Conservation (phyloP, 2,329 filamentous ascomycete genomes). For the Apiospora koreana region DNA sequence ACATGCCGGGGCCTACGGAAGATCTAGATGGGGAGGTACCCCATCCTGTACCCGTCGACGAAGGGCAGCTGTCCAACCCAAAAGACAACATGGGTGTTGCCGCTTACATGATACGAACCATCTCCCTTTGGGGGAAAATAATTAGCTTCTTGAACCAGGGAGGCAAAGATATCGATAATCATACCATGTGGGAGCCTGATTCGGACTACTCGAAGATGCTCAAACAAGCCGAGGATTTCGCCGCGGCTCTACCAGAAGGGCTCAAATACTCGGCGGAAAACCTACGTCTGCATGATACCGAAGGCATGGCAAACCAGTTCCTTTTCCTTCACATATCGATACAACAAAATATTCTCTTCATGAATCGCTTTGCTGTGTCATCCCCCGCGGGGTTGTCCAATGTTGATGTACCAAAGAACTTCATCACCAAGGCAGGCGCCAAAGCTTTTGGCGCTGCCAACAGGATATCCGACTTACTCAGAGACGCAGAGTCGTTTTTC, state of each 20-base stretch:
- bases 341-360: slow-evolving; percentile 86
- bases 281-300: slow-evolving; percentile 78
- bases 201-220: slow-evolving; percentile 75
- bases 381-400: slow-evolving; percentile 65
- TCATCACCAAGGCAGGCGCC: slow-evolving; percentile 73
- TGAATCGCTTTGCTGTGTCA: slow-evolving; percentile 84
- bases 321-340: slow-evolving; percentile 88
- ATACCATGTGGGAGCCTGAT: slow-evolving; percentile 79
- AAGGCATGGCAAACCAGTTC: slow-evolving; percentile 87
- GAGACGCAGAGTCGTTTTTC: slow-evolving; percentile 76
- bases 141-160: slow-evolving; percentile 90
- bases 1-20: slow-evolving; percentile 87
- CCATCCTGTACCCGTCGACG: slow-evolving; percentile 61
- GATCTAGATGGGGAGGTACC: slow-evolving; percentile 72
- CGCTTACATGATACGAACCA: slow-evolving; percentile 82
- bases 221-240: slow-evolving; percentile 70
- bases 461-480: slow-evolving; percentile 80
- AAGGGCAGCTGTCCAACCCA: slow-evolving; percentile 65
- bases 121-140: slow-evolving; percentile 87
- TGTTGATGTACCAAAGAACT: slow-evolving; percentile 73
- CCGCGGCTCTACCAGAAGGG: slow-evolving; percentile 65
- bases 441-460: slow-evolving; percentile 83
- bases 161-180: slow-evolving; percentile 74
- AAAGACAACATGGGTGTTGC: slow-evolving; percentile 91
- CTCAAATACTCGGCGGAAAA: slow-evolving; percentile 82